phyloP scores from a whole-genome alignment of 2,329 filamentous ascomycete genomes.

The Coniosporium tulheliwenetii region DNA sequence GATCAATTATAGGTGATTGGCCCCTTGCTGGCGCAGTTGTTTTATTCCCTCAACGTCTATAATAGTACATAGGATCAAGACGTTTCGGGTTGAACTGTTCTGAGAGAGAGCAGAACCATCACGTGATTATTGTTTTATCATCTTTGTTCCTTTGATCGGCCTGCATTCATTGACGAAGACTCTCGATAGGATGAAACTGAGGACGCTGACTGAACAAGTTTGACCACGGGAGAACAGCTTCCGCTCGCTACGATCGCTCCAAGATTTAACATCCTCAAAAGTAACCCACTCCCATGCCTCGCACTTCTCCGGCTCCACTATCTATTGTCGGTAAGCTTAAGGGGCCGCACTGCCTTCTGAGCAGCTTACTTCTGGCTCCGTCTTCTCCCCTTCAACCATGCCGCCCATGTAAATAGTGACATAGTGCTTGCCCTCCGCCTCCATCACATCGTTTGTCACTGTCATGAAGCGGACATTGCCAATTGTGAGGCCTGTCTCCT shows the following conservation, averaged over 20 bases:
- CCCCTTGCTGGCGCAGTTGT: too few species aligned
- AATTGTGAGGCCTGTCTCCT: constrained; percentile 53
- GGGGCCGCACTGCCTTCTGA: not conserved
- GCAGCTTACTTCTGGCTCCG: constrained; percentile 36
- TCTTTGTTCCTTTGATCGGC: too few species aligned
- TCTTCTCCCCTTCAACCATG: constrained; percentile 28
- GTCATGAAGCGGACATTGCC: constrained; percentile 36
- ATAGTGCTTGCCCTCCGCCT: constrained; percentile 49
- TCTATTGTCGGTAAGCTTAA: constrained; percentile 2
- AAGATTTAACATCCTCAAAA: constrained; percentile 31
- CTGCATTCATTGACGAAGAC: not conserved
- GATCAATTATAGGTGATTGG: too few species aligned
- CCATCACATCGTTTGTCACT: constrained; percentile 53
- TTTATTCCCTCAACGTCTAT: too few species aligned
- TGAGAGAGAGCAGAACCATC: too few species aligned
- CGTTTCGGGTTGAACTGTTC: too few species aligned
- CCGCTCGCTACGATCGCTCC: constrained; percentile 6
- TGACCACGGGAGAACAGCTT: constrained; percentile 32
- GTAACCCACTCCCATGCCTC: constrained; percentile 36
- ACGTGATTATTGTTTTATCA: too few species aligned
- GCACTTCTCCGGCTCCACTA: constrained; percentile 38
- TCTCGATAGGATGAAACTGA: constrained; percentile 4
- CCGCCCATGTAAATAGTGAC: constrained; percentile 55
- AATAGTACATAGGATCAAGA: too few species aligned
- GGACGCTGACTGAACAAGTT: constrained; percentile 27